Evolutionary conservation across 495 filamentous ascomycete genomes (phyloP).

Genomic region (Aspergillus taichungensis): DNA sequence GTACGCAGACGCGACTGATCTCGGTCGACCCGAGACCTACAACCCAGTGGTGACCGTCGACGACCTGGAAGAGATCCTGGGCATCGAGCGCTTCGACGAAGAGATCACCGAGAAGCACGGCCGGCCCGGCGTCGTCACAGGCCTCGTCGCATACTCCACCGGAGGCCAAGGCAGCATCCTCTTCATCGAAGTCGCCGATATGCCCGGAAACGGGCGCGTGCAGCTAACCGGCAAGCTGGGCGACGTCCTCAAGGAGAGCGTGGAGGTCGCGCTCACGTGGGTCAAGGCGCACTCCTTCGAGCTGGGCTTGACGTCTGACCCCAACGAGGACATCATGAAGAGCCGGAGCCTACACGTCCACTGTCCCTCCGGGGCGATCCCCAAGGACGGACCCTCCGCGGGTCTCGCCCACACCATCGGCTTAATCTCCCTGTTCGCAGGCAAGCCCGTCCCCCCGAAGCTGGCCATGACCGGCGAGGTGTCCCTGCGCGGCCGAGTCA

Average conservation of each 20-base stretch:
- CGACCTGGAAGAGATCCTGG: conserved; percentile 84
- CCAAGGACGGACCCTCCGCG: conserved; percentile 85
- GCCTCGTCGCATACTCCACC: conserved; percentile 90
- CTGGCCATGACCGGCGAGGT: conserved; percentile 98
- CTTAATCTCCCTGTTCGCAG: conserved; percentile 82
- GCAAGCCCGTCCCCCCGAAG: conserved; percentile 79
- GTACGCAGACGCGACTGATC: conserved; percentile 81
- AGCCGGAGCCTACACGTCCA: conserved; percentile 91
- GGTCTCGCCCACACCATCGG: conserved; percentile 92
- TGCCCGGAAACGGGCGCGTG: conserved; percentile 87
- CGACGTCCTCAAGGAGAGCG: conserved; percentile 93
- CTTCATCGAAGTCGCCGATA: conserved; percentile 96
- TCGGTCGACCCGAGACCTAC: conserved; percentile 59
- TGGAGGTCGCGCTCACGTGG: conserved; percentile 93
- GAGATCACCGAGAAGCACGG: conserved; percentile 86
- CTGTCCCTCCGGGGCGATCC: conserved; percentile 89
- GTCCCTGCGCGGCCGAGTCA: conserved; percentile 76
- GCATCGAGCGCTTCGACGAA: conserved; percentile 89
- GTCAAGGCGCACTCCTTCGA: conserved; percentile 94
- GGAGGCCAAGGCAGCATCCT: conserved; percentile 93
- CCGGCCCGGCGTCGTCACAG: conserved; percentile 91
- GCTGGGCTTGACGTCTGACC: conserved; percentile 71
- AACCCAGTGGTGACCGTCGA: conserved; percentile 61
- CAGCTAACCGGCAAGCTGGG: conserved; percentile 99
- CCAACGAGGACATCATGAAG: conserved; percentile 91